phyloP scores from a whole-genome alignment of 163 green algal genomes.

The Smithsoniella earleae region DNA sequence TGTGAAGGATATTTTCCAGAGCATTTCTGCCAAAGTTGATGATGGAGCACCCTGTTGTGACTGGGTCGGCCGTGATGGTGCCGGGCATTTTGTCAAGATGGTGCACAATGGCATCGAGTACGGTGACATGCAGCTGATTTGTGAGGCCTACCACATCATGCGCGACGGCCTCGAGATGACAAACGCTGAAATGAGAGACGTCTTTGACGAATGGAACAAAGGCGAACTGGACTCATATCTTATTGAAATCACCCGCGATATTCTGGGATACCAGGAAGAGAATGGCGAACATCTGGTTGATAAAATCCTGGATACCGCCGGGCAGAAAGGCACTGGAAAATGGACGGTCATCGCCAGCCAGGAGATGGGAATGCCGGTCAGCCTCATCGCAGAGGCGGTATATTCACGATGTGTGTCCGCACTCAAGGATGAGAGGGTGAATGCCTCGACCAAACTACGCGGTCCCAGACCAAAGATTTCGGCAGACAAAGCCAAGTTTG shows the following conservation, averaged over 20 bases:
- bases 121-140: conserved; percentile 99
- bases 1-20: conserved; percentile 81
- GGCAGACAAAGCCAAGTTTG: conserved; percentile 81
- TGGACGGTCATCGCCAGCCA: conserved; percentile 62
- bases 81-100: conserved; percentile 99
- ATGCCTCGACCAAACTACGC: conserved; percentile 37
- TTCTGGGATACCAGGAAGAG: conserved; percentile 86
- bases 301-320: conserved; percentile 79
- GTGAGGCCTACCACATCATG: conserved; percentile 71
- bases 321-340: conserved; percentile 64
- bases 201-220: conserved; percentile 91
- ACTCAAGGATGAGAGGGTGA: conserved; percentile 81
- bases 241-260: conserved; percentile 91
- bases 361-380: conserved; percentile 48
- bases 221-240: conserved; percentile 86
- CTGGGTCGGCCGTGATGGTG: conserved; percentile 84
- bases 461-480: no score
- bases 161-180: conserved; percentile 65
- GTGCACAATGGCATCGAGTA: conserved; percentile 99
- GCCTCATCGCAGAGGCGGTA: conserved; percentile 50
- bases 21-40: conserved; percentile 84
- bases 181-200: conserved; percentile 81
- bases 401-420: conserved; percentile 55
- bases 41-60: conserved; percentile 87
- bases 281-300: conserved; percentile 63